A percentile compares a stretch with the other conserved stretches of the same genome.
Evolutionary conservation across 305 asterid genomes (phyloP).

Genomic region (Rubia peregrina): DNA sequence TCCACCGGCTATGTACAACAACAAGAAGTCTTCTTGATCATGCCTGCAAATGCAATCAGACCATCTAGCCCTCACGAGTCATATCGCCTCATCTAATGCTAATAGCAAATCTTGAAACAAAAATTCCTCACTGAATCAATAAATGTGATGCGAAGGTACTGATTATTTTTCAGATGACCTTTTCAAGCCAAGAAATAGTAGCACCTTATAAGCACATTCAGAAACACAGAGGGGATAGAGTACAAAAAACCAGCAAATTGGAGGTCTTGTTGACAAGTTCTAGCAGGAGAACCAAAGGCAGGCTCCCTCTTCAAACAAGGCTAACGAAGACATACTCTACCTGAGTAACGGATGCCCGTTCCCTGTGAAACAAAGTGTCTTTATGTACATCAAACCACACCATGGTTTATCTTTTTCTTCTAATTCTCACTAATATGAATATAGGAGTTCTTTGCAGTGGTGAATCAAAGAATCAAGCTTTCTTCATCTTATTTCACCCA

Average conservation of each 20-base stretch:
- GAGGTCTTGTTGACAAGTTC: conserved; percentile 6
- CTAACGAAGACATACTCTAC: conserved; percentile 4
- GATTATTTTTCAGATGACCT: conserved; percentile 10
- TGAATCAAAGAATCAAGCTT: conserved; percentile 6
- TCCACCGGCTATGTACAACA: conserved; percentile 11
- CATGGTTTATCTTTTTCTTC: conserved; percentile 1
- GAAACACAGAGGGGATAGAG: conserved; percentile 9
- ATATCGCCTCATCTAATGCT: background rate
- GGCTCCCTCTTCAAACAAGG: conserved; percentile 13
- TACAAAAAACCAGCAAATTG: conserved; percentile 6
- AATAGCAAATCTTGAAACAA: conserved; percentile 7
- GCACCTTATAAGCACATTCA: conserved; percentile 6
- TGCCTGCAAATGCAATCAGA: conserved; percentile 2
- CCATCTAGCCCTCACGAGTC: background rate
- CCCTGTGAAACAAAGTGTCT: conserved; percentile 12
- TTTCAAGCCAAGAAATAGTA: background rate
- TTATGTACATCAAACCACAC: background rate
- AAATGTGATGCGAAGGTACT: background rate
- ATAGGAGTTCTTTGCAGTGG: conserved; percentile 1
- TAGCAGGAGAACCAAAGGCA: conserved; percentile 10
- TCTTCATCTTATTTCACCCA: conserved; percentile 10
- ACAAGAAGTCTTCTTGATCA: conserved; percentile 6
- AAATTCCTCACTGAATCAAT: conserved; percentile 2
- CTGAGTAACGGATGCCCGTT: conserved; percentile 3
- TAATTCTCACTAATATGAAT: background rate